Evolutionary conservation across 441 rosid species (phyloP), one percentile per base, ranked within the genome.

Genomic region (Croton setiger): DNA sequence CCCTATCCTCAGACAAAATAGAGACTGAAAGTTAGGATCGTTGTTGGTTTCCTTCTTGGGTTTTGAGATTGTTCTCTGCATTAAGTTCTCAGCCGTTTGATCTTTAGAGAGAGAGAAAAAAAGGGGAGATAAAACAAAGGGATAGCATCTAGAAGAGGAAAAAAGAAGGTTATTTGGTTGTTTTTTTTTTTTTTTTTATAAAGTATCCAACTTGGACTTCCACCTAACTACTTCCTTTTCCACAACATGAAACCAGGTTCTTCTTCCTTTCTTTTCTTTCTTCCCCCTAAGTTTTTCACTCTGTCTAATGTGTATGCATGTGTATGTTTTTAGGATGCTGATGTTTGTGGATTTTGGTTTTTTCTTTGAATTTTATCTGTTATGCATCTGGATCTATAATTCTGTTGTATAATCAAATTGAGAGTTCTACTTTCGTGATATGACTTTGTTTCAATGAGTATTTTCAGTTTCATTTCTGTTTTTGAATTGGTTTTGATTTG

Each of bases 141-240:
- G 37, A 23, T 49, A 31, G 52, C 33, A 64, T 63, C 67, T n/a
- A 48, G 14, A 33, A 13, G 45, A 20, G 41, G 35, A 43, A 8
- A n/a, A 44, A 45, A 20, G 6, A 37, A 57, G 69, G 27, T 17
- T 63, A 15, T 60, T 67, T 74, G 57, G 41, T 64, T 63, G 51
- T 69, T 69, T 39, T 54, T 56, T 62, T 63, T 63, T 64, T 66
- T 23, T 4, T 52, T 14, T 52, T 43, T 41, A 41, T 37, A 39
- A 52, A 64, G 47, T 64, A 69, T 82, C 86, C 86, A 75, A 83
- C 80, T 80, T 79, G 92, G 96, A 74, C 86, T 78, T 83, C 89
- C 88, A 84, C 88, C 74, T 83, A 82, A 83, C 68, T 81, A 83
- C 68, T 81, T 80, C 80, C 60, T 71, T 72, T 56, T 43, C 51